Evolutionary conservation across 2,329 filamentous ascomycete species (phyloP), one percentile per base, ranked within the genome.

Genomic region (Stachybotrys echinatus): DNA sequence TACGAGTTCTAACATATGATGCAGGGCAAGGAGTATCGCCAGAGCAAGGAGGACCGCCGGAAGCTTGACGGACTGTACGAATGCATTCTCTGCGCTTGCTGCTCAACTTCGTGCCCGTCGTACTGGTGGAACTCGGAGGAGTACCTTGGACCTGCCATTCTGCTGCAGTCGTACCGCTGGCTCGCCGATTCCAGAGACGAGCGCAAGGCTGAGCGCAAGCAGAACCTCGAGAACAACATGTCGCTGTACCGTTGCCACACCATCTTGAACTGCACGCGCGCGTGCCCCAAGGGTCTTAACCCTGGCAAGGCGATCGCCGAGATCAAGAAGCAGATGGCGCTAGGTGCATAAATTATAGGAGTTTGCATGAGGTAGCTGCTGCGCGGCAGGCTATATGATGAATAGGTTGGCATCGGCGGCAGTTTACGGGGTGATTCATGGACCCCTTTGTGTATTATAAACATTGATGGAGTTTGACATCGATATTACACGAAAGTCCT

Each of bases 41-140:
- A 97, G 75, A 88, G 79, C 62, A 92, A 90, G 72, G 91, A 83
- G 61, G 92, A 99, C 61, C 91, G 94, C 67, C 89, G 85, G 76
- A 99, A 96, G 85, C 86, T 99, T 50, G 94, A 97, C 69, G 94
- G 94, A 58, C 84, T 97, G 23, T 97, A 99, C 79, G 94, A 99
- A 76, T 99, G 94, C 77, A 97, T 99, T 73, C 87, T 99, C 52
- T 99, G 94, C 80, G 92, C 92, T 62, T 99, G 94, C 85, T 99
- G 94, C 85, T 94, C 89, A 59, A 99, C 94, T 20, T 96, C 92
- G 44, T 99, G 94, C 81, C 94, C 94, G n/a, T 96, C 91, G 18
- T 99, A 99, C 81, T 99, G 94, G 94, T 99, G 94, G 94, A 99
- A 99, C 80, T 85, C 87, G 61, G 92, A 97, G 75, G 92, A 97